phyloP scores from a whole-genome alignment of 352 stramenopile genomes.

The Labyrinthula sp. region DNA sequence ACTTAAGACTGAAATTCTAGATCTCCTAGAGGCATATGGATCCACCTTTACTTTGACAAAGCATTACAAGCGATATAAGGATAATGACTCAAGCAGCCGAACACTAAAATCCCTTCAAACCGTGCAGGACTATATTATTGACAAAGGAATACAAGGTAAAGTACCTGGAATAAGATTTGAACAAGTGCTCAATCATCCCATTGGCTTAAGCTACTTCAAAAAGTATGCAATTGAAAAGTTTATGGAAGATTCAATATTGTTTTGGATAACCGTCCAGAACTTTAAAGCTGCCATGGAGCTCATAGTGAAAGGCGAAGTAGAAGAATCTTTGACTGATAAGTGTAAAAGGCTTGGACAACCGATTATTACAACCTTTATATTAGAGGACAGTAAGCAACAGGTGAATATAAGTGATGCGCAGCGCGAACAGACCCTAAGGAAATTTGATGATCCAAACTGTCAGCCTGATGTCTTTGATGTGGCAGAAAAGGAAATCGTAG shows the following conservation, averaged over 20 bases:
- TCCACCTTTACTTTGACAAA: slow-evolving; percentile 1
- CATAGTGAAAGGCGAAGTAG: background rate
- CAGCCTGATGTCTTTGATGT: slow-evolving; percentile 3
- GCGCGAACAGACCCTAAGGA: slow-evolving; percentile 1
- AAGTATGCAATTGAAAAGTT: slow-evolving; percentile 25
- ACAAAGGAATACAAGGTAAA: slow-evolving; percentile 10
- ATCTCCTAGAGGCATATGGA: no score
- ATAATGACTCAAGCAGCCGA: background rate
- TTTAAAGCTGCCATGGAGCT: slow-evolving; percentile 4
- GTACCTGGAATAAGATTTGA: slow-evolving; percentile 6
- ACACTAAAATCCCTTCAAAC: slow-evolving; percentile 10
- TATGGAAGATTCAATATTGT: slow-evolving; percentile 27
- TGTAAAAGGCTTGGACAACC: slow-evolving; percentile 1
- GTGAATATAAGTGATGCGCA: slow-evolving; percentile 19
- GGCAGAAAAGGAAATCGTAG: slow-evolving; percentile 11
- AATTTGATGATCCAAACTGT: slow-evolving; percentile 14
- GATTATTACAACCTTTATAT: slow-evolving; percentile 1
- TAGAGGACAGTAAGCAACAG: slow-evolving; percentile 1
- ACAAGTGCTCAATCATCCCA: slow-evolving; percentile 10
- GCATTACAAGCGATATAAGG: background rate
- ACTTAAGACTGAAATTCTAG: slow-evolving; percentile 5
- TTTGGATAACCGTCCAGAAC: slow-evolving; percentile 25
- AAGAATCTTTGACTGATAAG: slow-evolving; percentile 20
- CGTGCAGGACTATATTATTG: slow-evolving; percentile 8
- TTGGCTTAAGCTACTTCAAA: slow-evolving; percentile 15